phyloP scores from a whole-genome alignment of 768 basidiomycete genomes.

The Botryobasidium botryosum region DNA sequence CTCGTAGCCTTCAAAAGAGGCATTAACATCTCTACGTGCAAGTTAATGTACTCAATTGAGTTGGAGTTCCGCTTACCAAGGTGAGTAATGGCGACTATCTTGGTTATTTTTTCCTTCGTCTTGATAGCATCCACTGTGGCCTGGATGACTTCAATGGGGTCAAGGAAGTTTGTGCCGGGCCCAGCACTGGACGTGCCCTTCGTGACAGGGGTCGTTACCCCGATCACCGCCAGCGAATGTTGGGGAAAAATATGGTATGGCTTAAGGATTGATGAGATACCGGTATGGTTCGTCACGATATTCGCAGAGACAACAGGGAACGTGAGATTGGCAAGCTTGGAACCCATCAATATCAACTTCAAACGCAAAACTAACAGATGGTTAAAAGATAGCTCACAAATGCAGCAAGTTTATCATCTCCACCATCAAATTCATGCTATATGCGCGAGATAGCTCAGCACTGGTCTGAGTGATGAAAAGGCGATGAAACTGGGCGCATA shows the following conservation, averaged over 20 bases:
- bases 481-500: background rate
- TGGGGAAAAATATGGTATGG: conserved; percentile 27
- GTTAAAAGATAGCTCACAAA: conserved; percentile 14
- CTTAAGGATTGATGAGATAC: conserved; percentile 19
- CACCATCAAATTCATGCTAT: conserved; percentile 30
- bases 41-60: background rate
- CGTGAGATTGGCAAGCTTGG: conserved; percentile 23
- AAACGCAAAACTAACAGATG: no score
- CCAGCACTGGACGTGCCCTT: conserved; percentile 24
- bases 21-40: background rate
- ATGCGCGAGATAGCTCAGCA: background rate
- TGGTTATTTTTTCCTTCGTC: conserved; percentile 20
- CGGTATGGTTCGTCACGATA: conserved; percentile 23
- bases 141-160: conserved; percentile 24
- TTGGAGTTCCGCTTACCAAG: conserved; percentile 17
- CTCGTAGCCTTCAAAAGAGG: conserved; percentile 20
- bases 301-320: conserved; percentile 32
- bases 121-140: conserved; percentile 25
- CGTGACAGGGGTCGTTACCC: conserved; percentile 28
- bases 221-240: conserved; percentile 27
- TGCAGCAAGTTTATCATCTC: conserved; percentile 23
- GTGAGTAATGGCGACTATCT: conserved; percentile 30
- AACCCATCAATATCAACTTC: background rate
- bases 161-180: conserved; percentile 24
- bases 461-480: background rate